Evolutionary conservation across 1,139 yeast species (phyloP).

Genomic region (Blastobotrys raffinosifermentans): DNA sequence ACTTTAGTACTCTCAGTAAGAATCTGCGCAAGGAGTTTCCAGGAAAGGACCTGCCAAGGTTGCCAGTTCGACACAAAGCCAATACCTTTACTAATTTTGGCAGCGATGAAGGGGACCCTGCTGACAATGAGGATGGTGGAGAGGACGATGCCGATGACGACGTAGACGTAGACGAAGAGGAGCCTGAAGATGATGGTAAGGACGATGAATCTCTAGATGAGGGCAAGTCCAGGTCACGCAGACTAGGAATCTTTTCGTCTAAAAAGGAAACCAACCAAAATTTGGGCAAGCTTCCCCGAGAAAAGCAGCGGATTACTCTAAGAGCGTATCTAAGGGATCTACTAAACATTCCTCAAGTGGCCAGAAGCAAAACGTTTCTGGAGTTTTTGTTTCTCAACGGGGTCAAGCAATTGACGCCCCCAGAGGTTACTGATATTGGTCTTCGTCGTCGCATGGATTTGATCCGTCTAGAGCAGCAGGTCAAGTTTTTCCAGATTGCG

Average conservation of each 20-base stretch:
- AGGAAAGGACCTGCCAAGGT: conserved; percentile 58
- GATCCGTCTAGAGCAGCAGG: conserved; percentile 56
- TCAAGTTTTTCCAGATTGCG: conserved; percentile 68
- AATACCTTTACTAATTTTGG: conserved; percentile 14
- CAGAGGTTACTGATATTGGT: conserved; percentile 50
- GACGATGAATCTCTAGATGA: neutral
- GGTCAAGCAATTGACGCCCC: conserved; percentile 33
- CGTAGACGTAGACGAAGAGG: conserved; percentile 14
- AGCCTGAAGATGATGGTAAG: conserved; percentile 10
- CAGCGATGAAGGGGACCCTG: conserved; percentile 8
- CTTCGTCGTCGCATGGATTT: conserved; percentile 57
- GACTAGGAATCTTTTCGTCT: neutral
- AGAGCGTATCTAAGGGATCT: conserved; percentile 63
- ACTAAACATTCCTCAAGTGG: conserved; percentile 49
- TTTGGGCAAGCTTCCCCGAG: conserved; percentile 41
- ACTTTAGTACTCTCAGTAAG: conserved; percentile 54
- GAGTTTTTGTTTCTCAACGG: conserved; percentile 46
- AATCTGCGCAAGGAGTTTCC: conserved; percentile 54
- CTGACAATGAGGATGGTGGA: conserved; percentile 7
- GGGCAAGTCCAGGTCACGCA: neutral
- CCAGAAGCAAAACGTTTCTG: conserved; percentile 45
- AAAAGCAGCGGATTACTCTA: conserved; percentile 66
- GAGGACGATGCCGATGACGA: conserved; percentile 18
- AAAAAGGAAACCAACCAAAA: neutral
- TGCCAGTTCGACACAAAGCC: conserved; percentile 50